Conservation (phyloP, 2,329 filamentous ascomycete genomes). For the Tolypocladium amazonense region DNA sequence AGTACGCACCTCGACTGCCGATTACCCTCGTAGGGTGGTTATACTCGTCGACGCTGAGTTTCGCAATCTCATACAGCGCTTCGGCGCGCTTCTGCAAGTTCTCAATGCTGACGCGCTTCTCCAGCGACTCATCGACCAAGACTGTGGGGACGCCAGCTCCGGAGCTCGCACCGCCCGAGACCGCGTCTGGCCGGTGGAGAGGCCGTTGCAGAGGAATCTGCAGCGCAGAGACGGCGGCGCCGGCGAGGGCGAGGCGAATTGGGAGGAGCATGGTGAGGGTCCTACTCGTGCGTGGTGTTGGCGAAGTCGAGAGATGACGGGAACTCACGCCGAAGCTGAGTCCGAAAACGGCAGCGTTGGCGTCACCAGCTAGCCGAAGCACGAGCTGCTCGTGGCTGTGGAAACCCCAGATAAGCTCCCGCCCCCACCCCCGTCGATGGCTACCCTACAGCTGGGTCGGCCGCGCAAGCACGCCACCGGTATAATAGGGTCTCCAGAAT, state of each 20-base stretch:
- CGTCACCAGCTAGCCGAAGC: neutral
- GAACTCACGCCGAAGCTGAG: neutral
- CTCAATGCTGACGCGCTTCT: constrained; percentile 42
- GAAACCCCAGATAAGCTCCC: neutral
- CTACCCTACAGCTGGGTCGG: neutral
- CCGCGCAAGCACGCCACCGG: neutral
- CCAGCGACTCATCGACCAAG: constrained; percentile 41
- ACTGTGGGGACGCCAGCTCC: constrained; percentile 4
- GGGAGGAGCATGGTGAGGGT: neutral
- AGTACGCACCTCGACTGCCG: constrained; percentile 44
- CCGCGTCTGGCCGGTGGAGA: neutral
- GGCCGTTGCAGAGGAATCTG: constrained; percentile 1
- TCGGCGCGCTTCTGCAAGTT: constrained; percentile 50
- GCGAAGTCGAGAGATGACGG: neutral
- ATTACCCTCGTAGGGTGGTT: constrained; percentile 62
- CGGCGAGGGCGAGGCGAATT: neutral
- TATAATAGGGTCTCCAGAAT: too few species aligned
- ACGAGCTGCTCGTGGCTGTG: neutral
- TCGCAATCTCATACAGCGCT: constrained; percentile 51
- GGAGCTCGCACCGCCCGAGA: neutral
- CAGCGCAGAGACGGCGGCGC: neutral
- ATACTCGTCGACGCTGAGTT: constrained; percentile 47
- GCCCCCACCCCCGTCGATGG: neutral
- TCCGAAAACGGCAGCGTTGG: neutral
- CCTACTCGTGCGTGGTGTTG: neutral